Conservation (phyloP, 2,329 filamentous ascomycete genomes). For the Leptodontidium sp. region DNA sequence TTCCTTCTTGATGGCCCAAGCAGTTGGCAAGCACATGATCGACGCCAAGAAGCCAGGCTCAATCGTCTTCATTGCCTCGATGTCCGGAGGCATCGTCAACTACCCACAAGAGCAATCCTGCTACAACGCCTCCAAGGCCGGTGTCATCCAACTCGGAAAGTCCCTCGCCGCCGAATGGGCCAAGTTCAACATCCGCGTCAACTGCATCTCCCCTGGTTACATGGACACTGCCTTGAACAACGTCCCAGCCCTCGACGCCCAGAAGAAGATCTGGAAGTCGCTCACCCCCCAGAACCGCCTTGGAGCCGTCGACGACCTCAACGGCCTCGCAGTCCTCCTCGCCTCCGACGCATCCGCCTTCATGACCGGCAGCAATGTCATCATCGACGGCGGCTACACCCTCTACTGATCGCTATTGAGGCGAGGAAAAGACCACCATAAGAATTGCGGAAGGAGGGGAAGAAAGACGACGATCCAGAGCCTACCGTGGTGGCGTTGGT, state of each 20-base stretch:
- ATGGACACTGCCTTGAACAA: conserved; percentile 87
- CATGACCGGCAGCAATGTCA: conserved; percentile 77
- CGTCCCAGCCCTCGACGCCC: conserved; percentile 77
- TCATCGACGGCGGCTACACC: conserved; percentile 47
- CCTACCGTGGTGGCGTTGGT: background rate
- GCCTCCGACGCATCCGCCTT: conserved; percentile 76
- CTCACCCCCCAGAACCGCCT: conserved; percentile 78
- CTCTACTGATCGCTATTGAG: conserved; percentile 40
- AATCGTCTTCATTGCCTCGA: conserved; percentile 80
- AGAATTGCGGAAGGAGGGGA: conserved; percentile 10
- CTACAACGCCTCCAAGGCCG: conserved; percentile 87
- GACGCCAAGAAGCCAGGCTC: conserved; percentile 73
- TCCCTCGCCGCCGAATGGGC: conserved; percentile 87
- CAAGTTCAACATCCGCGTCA: conserved; percentile 81
- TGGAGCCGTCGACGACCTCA: conserved; percentile 77
- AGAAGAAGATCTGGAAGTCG: conserved; percentile 83
- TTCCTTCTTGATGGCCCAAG: conserved; percentile 78
- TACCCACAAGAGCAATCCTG: conserved; percentile 84
- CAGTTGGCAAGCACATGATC: conserved; percentile 78
- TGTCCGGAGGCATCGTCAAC: conserved; percentile 87
- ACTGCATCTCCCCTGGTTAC: conserved; percentile 83
- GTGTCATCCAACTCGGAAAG: conserved; percentile 79
- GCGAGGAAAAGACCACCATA: conserved; percentile 15
- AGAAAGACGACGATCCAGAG: conserved; percentile 15
- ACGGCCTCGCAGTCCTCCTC: conserved; percentile 79